A percentile compares a stretch with the other conserved stretches of the same genome.
Conservation (phyloP, 805 yeast species). For the Henningerozyma blattae region DNA sequence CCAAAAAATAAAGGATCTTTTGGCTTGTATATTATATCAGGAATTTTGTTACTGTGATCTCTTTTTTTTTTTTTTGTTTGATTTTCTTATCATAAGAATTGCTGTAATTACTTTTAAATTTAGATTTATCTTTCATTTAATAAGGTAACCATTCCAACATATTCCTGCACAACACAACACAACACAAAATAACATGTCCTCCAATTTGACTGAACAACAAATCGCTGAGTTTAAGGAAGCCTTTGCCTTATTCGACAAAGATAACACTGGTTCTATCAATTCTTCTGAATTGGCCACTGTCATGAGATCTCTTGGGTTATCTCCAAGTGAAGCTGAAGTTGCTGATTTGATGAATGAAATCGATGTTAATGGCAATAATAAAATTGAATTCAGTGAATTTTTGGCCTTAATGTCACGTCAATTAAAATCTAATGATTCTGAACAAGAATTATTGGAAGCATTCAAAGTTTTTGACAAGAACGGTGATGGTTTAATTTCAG, state of each 20-base stretch:
- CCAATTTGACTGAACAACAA: slow-evolving; percentile 85
- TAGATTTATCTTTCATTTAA: no score
- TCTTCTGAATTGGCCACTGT: slow-evolving; percentile 94
- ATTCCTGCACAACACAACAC: slow-evolving; percentile 79
- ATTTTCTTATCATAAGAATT: no score
- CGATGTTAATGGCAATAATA: slow-evolving; percentile 89
- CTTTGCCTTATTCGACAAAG: slow-evolving; percentile 91
- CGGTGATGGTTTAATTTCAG: slow-evolving; percentile 94
- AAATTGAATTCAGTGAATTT: slow-evolving; percentile 72
- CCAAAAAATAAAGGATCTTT: no score
- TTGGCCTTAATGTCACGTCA: slow-evolving; percentile 83
- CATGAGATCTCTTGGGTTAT: slow-evolving; percentile 97
- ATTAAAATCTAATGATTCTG: slow-evolving; percentile 92
- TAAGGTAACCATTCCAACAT: no score
- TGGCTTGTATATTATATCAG: no score
- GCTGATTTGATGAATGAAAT: slow-evolving; percentile 96
- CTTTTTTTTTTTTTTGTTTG: no score
- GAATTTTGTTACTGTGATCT: no score
- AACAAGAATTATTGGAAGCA: slow-evolving; percentile 94
- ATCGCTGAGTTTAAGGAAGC: slow-evolving; percentile 97
- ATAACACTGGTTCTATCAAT: slow-evolving; percentile 93
- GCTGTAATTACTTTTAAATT: no score
- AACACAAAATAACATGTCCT: slow-evolving; percentile 33
- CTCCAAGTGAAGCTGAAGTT: slow-evolving; percentile 91
- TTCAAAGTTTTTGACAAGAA: slow-evolving; percentile 94